Evolutionary conservation across 352 stramenopile species (phyloP), one percentile per base, ranked within the genome.

Genomic region (Phytophthora boehmeriae): DNA sequence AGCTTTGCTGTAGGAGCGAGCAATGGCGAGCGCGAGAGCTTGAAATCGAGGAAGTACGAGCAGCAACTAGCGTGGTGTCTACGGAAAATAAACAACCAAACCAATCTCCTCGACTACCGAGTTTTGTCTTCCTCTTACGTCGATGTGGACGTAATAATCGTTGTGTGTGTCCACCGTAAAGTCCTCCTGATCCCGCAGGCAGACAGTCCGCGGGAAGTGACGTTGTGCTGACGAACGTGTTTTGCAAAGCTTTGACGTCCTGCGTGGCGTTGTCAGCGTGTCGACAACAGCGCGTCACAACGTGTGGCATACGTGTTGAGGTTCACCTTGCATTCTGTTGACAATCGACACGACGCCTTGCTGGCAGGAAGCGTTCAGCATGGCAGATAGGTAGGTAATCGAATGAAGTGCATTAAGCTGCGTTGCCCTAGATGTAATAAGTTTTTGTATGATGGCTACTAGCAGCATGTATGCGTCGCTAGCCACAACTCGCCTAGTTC

Each of bases 11-110:
- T 65, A 65, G 47, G 35, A 69, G 52, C 48, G 57, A 59, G 62
- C 34, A 38, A 66, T 50, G 19, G 20, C 55, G 5, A 48, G 38
- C 48, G 50, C 17, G 52, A 39, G 25, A 62, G 53, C 42, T 52
- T 59, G 41, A 61, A 56, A 51, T 52, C 54, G 59, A 68, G 48
- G 54, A 69, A 69, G 49, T 69, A 73, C 59, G 41, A 65, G 52
- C 63, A 65, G 38, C 53, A 62, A 58, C 41, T 54, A 63, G 48
- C 61, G 54, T 70, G 60, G 49, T 66, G 66, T 67, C 66, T 44
- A 74, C 52, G 59, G 66, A 70, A 41, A 74, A 74, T 74, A 70
- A 73, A 74, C 66, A 59, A 51, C 59, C 65, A 66, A 66, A 58
- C 45, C 60, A 19, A 58, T 74, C 59, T 59, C 54, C 51, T 67